Base-by-base conservation (phyloP, 768 basidiomycete species). In the Auriscalpium orientale region DNA sequence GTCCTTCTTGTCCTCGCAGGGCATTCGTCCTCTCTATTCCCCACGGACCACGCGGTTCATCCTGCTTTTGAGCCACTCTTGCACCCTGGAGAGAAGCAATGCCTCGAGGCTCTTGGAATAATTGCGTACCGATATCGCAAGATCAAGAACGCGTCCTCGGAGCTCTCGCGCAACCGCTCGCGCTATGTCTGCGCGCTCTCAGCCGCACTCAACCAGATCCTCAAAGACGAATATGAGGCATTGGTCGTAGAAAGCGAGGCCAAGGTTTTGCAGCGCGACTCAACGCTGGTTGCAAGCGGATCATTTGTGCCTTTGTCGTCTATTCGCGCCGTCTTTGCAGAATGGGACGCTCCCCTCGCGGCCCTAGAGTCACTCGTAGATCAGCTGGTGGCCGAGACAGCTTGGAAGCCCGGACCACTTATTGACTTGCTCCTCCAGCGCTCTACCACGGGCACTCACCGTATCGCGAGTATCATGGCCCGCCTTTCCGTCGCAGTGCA, bases 41-140 rank as follows among this genome's bases (percentile, higher is more conserved):
- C 82, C 16, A 63, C 70, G 22, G 83, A 81, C 55, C 74, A 82
- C 56, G 72, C 71, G 35, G 66, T 89, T 44, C 79, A 84, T 64
- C 81, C 87, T 5, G 78, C 83, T 0, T 85, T 92, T 64, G 65
- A 69, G 7, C 76, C 83, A 4, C 81, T 93, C 15, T 80, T 97
- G 3, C 93, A 97, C 65, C 93, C 93, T 2, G 93, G 93, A 10
- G 93, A 95, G 66, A 79, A 85, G 53, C 82, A 93, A 67, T 87
- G 85, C 60, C 78, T 95, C n/a, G 85, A 91, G 64, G 79, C 82
- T 10, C 80, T 97, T 2, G 88, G 82, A 9, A 76, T 79, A 49
- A 81, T 95, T 49, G 92, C 89, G 1, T 78, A 75, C 51, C 81
- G 85, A 22, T 95, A 93, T 70, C 76, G 81, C 58, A 85, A 75